Base-by-base conservation (phyloP, 73 alveolate species). In the Diophrys appendiculata region DNA sequence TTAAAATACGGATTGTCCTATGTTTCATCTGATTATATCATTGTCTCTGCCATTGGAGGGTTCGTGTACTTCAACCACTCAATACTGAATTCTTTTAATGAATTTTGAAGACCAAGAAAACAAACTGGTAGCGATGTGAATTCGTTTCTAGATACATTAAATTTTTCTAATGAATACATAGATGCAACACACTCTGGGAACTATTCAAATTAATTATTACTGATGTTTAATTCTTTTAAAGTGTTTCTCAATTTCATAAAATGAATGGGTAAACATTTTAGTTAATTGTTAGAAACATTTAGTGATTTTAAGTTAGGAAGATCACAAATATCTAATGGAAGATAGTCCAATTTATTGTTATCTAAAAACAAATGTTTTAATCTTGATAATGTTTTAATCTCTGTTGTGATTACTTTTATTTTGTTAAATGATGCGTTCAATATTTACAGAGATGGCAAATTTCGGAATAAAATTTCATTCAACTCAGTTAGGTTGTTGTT, bases 91-190 rank as follows among this genome's bases (percentile, higher is more conserved):
- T 88, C 92, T 24, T 76, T 70, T 73, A 82, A 67, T 55, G 68
- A 79, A 67, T 81, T 81, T n/a, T n/a, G n/a, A 65, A 94, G 77
- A 65, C 84, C 75, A 65, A 85, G 81, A 52, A 93, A 73, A 2
- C 95, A 56, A 68, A 92, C 79, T 0, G 98, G 98, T 54, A 94
- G 70, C 55, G 80, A 83, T 25, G 89, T 86, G 71, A 74, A 94
- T 33, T 80, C 81, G 70, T 94, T 94, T 54, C 77, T 76, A 69
- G 82, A 65, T 76, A 53, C 76, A 31, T 68, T 83, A 73, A 64
- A 55, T 60, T 54, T 69, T 73, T 82, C 84, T 25, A 94, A 23
- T 1, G 30, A 27, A 2, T 53, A 34, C 54, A 88, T 22, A n/a
- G 32, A 52, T 2, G 33, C 75, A 77, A 87, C 29, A 73, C 80